These are phyloP conservation scores for Oenanthe javanica DNA, from an alignment of 140 eudicot genomes.

Conservation along the genomic window DNA sequence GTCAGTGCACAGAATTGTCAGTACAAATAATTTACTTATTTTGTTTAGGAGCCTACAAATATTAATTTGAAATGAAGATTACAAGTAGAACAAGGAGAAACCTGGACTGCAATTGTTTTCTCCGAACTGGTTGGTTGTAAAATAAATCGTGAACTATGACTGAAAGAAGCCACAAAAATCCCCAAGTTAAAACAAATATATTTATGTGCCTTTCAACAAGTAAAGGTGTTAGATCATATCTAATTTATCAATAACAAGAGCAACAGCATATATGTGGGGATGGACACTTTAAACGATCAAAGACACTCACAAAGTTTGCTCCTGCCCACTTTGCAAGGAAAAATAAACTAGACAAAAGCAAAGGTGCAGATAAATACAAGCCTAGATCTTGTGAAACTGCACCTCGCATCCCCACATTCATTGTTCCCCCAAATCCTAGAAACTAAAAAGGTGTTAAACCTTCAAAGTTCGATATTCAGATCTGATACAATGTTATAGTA, in stretches of 20 bases:
- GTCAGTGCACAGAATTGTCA: slow-evolving; percentile 15
- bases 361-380: not conserved
- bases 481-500: not conserved
- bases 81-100: slow-evolving; percentile 15
- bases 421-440: not conserved
- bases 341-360: not conserved
- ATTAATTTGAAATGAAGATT: not conserved
- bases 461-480: not conserved
- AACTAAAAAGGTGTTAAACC: not conserved
- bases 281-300: not conserved
- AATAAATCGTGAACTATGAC: slow-evolving; percentile 81
- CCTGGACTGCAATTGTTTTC: slow-evolving; percentile 84
- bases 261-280: not conserved
- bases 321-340: not conserved
- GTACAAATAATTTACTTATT: slow-evolving; percentile 9
- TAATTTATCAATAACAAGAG: not conserved
- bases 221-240: not conserved
- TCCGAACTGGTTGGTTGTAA: slow-evolving; percentile 93
- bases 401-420: not conserved
- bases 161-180: slow-evolving; percentile 28
- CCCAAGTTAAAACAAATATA: not conserved
- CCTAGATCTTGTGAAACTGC: not conserved
- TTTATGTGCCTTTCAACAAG: not conserved
- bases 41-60: not conserved
- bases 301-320: not conserved